Conservation (phyloP, 2,329 filamentous ascomycete genomes). For the Penicillium sumatraense region DNA sequence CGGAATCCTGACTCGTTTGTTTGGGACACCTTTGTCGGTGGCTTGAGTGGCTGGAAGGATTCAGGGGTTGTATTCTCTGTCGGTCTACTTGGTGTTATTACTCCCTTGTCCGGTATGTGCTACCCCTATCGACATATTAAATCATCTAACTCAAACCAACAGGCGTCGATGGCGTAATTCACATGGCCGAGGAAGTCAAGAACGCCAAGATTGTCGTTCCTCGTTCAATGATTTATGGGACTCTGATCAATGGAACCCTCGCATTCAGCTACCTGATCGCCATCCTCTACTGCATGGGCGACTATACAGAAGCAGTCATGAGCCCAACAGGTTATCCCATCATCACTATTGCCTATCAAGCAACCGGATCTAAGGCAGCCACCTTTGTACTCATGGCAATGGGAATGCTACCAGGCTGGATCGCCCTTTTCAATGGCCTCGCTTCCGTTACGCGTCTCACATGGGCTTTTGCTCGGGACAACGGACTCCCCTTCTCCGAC, state of each 20-base stretch:
- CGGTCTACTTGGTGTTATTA: slow-evolving; percentile 22
- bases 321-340: slow-evolving; percentile 53
- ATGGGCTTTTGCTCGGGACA: slow-evolving; percentile 51
- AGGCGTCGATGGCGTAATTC: slow-evolving; percentile 32
- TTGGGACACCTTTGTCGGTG: slow-evolving; percentile 29
- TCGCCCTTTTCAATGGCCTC: slow-evolving; percentile 33
- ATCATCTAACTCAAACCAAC: slow-evolving; percentile 6
- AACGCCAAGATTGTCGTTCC: slow-evolving; percentile 53
- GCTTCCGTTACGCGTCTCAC: slow-evolving; percentile 45
- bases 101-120: slow-evolving; percentile 20
- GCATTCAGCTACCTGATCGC: slow-evolving; percentile 51
- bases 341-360: slow-evolving; percentile 56
- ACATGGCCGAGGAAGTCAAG: slow-evolving; percentile 55
- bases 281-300: slow-evolving; percentile 48
- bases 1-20: slow-evolving; percentile 26
- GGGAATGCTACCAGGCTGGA: slow-evolving; percentile 31
- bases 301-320: slow-evolving; percentile 42
- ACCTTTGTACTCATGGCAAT: slow-evolving; percentile 48
- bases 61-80: slow-evolving; percentile 30
- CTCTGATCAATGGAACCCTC: slow-evolving; percentile 51
- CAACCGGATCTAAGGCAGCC: slow-evolving; percentile 49
- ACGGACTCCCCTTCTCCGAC: slow-evolving; percentile 44
- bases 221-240: slow-evolving; percentile 50
- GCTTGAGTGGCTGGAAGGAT: slow-evolving; percentile 29
- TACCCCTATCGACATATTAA: not conserved